Evolutionary conservation across 768 basidiomycete genomes (phyloP).

Genomic region (Floccularia luteovirens): DNA sequence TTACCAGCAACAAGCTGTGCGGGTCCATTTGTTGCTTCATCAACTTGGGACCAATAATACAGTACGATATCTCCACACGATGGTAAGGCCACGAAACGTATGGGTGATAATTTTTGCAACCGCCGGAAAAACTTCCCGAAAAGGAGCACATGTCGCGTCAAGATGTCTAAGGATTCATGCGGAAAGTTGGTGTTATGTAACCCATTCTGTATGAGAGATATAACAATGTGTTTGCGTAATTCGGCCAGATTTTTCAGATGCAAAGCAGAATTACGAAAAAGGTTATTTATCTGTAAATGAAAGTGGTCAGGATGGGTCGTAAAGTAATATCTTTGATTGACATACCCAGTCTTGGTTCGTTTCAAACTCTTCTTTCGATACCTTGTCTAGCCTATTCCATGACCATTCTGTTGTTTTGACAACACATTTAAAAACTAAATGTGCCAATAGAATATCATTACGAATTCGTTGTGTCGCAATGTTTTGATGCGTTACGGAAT

Average conservation of each 20-base stretch:
- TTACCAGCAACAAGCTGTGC: slow-evolving; percentile 50
- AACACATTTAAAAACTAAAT: slow-evolving; percentile 72
- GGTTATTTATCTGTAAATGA: slow-evolving; percentile 40
- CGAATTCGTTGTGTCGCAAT: slow-evolving; percentile 29
- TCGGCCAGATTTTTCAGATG: slow-evolving; percentile 51
- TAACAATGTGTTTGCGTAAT: slow-evolving; percentile 47
- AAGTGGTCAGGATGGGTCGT: slow-evolving; percentile 2
- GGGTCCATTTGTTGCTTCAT: slow-evolving; percentile 55
- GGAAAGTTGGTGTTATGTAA: slow-evolving; percentile 25
- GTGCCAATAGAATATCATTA: slow-evolving; percentile 43
- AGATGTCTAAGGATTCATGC: slow-evolving; percentile 38
- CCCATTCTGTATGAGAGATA: slow-evolving; percentile 28
- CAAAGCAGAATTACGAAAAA: slow-evolving; percentile 52
- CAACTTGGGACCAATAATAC: slow-evolving; percentile 78
- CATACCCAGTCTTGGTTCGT: slow-evolving; percentile 49
- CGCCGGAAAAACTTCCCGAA: slow-evolving; percentile 81
- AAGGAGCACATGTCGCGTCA: slow-evolving; percentile 61
- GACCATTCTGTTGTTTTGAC: slow-evolving; percentile 65
- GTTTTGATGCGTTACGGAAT: slow-evolving; percentile 31
- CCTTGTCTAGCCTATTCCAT: slow-evolving; percentile 47
- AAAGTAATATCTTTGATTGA: slow-evolving; percentile 4
- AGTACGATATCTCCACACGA: slow-evolving; percentile 60
- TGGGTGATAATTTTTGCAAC: slow-evolving; percentile 52
- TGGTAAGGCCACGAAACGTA: slow-evolving; percentile 58
- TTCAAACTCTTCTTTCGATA: slow-evolving; percentile 31